Base-by-base conservation (phyloP, 805 yeast genomes). In the Cyberlindnera euphorbiiphila region DNA sequence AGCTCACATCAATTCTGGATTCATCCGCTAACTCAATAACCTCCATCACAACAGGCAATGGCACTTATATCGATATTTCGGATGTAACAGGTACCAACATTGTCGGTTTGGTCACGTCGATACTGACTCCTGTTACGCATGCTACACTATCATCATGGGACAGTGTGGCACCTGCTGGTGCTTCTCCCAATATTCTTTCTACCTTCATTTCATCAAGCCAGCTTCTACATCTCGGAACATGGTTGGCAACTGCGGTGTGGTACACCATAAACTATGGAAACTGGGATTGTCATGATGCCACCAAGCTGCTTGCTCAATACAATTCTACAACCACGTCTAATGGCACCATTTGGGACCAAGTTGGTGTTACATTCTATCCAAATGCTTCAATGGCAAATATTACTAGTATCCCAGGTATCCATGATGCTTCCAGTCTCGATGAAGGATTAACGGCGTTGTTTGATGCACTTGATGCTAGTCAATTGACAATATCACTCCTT, bases 161-260 rank as follows among this genome's bases (percentile, higher is more conserved):
- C n/a, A 32, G 35, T n/a, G 4, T 23, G 7, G 13, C 35, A 3
- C 15, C 35, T 11, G 12, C 18, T 4, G 20, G 21, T 7, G 4
- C 27, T 8, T 20, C 35, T 3, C 17, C 23, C 2, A 25, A 13
- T 11, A 6, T 25, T 17, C n/a, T 25, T 12, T 9, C 12, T 6
- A 30, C 15, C 5, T 20, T 25, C 12, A 4, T 21, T 2, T 5
- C 19, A 17, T 27, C 31, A 6, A 16, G 26, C 12, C 26, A 36
- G 11, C 12, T 36, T 8, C 16, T 25, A 7, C 39, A 36, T n/a
- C 6, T 30, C 9, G 18, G 15, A 7, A 25, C 25, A 7, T 36
- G 39, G 39, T 17, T 36, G 7, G 39, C 20, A 3, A 30, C 39
- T 9, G 30, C 39, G 5, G 21, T 36, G 13, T 36, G 29, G 34